Base-by-base conservation (phyloP, 2,329 filamentous ascomycete genomes). In the Fusarium drepaniforme region DNA sequence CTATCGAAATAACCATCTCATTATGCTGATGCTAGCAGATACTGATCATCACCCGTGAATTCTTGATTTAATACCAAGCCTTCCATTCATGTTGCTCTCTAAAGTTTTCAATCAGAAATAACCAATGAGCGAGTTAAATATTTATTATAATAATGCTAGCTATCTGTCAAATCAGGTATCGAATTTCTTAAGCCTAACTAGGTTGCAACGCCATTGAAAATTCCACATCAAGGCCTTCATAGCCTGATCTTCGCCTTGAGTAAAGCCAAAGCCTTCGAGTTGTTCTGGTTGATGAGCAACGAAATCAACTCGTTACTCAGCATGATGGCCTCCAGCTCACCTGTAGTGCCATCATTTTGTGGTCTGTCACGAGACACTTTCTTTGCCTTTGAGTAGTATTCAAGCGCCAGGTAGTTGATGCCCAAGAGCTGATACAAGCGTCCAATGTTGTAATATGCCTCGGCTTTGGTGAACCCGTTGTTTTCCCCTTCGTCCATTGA, bases 301-400 rank as follows among this genome's bases (percentile, higher is more conserved):
- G 79, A 79, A 37, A 83, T 77, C 6, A 82, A 71, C 59, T 80
- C 78, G 65, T 85, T 85, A 3, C 80, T 79, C 4, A 81, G 59
- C 21, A 81, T 78, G 35, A 83, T 77, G 8, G 74, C 68, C 12
- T 80, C 74, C n/a, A 84, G 73, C 16, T 82, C 79, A 21, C 62
- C 57, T n/a, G 70, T 58, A 16, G 70, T 67, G 1, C 56, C 59
- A 12, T 30, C 57, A 7, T 68, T 53, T 4, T n/a, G 58, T 8
- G 65, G 5, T 8, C 57, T 49, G 60, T 70, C 11, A 59, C 64
- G 13, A 15, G 30, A 58, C 4, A 51, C 58, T 15, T 73, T 66
- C 21, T 78, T 75, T 15, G 82, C 87, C 66, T 84, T 82, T 9
- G 79, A 86, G 81, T 98, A 98, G 64, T 90, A 93, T 25, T 91